Evolutionary conservation across 1,139 yeast species (phyloP).

Genomic region (Taiozyma sp.): DNA sequence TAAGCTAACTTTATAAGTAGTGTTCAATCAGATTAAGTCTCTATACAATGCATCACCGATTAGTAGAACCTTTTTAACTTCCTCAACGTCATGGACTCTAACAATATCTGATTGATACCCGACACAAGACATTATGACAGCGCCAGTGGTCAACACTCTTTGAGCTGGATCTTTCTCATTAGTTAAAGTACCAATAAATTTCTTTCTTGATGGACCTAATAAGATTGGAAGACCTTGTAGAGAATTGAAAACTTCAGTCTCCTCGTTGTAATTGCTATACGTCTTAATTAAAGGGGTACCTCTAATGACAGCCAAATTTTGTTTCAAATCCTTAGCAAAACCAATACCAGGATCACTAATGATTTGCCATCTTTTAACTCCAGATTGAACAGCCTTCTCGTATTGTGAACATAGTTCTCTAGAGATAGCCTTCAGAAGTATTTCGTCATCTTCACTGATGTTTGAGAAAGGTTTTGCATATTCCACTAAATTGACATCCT

Average conservation of each 20-base stretch:
- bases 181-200: constrained; percentile 74
- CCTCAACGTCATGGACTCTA: constrained; percentile 81
- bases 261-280: constrained; percentile 34
- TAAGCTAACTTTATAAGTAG: neutral
- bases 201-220: constrained; percentile 84
- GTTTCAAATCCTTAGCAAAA: constrained; percentile 71
- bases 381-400: constrained; percentile 49
- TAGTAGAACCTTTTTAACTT: constrained; percentile 54
- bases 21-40: constrained; percentile 16
- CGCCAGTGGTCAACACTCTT: constrained; percentile 72
- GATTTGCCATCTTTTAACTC: constrained; percentile 85
- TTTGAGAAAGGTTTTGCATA: constrained; percentile 12
- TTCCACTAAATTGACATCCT: constrained; percentile 37
- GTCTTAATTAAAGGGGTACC: constrained; percentile 50
- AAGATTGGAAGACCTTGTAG: constrained; percentile 53
- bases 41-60: constrained; percentile 79
- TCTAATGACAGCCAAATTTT: constrained; percentile 62
- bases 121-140: constrained; percentile 69
- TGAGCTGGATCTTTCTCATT: constrained; percentile 41
- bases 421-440: constrained; percentile 41
- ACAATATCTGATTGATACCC: constrained; percentile 75
- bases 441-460: constrained; percentile 31
- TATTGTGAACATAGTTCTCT: constrained; percentile 60
- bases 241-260: constrained; percentile 23
- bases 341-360: constrained; percentile 95